phyloP scores from a whole-genome alignment of 108 stramenopile species.

The Nitzschia inconspicua region DNA sequence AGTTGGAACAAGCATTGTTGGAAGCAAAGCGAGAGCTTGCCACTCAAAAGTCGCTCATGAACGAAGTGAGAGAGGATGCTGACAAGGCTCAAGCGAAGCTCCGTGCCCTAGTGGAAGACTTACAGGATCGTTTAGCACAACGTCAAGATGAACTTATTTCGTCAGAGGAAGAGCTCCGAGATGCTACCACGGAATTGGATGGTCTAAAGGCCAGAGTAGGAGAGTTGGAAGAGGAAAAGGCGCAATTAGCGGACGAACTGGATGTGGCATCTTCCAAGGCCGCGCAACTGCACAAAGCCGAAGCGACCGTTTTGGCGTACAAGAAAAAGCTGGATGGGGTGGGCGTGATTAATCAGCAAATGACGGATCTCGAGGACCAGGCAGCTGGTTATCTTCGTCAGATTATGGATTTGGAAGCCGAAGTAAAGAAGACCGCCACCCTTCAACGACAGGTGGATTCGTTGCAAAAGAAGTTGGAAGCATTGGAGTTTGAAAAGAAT shows the following conservation, averaged over 20 bases:
- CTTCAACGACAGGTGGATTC: constrained; percentile 61
- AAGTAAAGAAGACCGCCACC: constrained; percentile 63
- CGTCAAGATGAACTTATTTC: constrained; percentile 66
- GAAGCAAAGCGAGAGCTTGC: constrained; percentile 70
- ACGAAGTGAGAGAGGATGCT: constrained; percentile 52
- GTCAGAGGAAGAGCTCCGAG: constrained; percentile 57
- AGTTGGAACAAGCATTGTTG: constrained; percentile 48
- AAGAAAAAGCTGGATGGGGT: constrained; percentile 76
- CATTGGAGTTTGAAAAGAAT: constrained; percentile 37
- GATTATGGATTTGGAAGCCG: constrained; percentile 78
- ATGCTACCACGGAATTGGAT: constrained; percentile 54
- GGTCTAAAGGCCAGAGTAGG: constrained; percentile 57
- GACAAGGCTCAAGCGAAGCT: constrained; percentile 70
- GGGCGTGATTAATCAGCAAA: constrained; percentile 73
- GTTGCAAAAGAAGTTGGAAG: constrained; percentile 37
- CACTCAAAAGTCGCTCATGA: constrained; percentile 50
- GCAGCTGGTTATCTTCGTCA: constrained; percentile 70
- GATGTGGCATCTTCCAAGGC: constrained; percentile 80
- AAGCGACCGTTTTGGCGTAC: constrained; percentile 73
- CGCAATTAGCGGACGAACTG: constrained; percentile 79
- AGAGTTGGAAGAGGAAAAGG: constrained; percentile 67
- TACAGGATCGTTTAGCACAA: constrained; percentile 72
- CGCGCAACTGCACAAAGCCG: constrained; percentile 71
- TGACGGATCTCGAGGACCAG: constrained; percentile 78
- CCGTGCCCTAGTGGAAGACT: constrained; percentile 70